A percentile compares a stretch with the other conserved stretches of the same genome.
phyloP scores from a whole-genome alignment of 1,284 basidiomycete genomes.

The Pseudozyma hubeiensis region DNA sequence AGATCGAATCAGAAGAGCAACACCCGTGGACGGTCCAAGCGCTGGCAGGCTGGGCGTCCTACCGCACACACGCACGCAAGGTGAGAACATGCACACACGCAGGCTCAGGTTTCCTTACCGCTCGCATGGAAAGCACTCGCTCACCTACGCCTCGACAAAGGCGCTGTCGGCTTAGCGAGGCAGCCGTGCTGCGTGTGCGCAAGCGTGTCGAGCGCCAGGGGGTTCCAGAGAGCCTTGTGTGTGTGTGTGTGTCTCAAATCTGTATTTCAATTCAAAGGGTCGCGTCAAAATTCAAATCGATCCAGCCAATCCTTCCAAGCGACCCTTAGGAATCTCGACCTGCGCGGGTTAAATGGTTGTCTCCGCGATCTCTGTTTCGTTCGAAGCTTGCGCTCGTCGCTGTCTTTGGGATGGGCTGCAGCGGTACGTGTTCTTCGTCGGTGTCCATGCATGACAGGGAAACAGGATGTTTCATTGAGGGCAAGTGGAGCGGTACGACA shows the following conservation, averaged over 20 bases:
- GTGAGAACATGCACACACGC: constrained; percentile 1
- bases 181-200: background rate
- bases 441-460: no score
- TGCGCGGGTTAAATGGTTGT: no score
- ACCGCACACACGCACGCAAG: constrained; percentile 5
- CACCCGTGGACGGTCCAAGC: no score
- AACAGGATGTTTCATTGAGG: no score
- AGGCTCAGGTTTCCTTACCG: background rate
- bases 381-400: no score
- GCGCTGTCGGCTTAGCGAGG: background rate
- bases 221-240: background rate
- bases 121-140: background rate
- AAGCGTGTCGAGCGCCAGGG: constrained; percentile 1
- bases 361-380: no score
- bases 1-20: no score
- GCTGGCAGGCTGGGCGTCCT: background rate
- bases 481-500: no score
- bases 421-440: no score
- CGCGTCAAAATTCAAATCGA: background rate
- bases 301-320: no score
- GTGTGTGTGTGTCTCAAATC: constrained; percentile 12
- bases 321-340: no score
- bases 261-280: background rate
- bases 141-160: background rate
- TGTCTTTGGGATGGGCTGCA: no score